phyloP scores from a whole-genome alignment of 2,329 filamentous ascomycete species.

The Colletotrichum eleusines region DNA sequence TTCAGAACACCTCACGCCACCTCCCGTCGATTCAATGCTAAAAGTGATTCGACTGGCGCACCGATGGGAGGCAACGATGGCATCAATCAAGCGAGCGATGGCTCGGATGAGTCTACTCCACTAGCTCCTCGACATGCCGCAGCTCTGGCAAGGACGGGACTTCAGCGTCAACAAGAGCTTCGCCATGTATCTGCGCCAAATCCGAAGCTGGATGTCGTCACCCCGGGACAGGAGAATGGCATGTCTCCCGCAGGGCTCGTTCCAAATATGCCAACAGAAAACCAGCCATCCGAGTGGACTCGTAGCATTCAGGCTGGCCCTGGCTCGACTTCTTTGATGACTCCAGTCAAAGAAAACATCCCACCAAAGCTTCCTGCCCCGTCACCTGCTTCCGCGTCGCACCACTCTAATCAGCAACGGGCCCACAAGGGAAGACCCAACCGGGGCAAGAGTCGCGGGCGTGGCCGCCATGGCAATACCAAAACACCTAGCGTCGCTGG shows the following conservation, averaged over 20 bases:
- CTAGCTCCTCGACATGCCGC: background rate
- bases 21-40: conserved; percentile 28
- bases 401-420: conserved; percentile 15
- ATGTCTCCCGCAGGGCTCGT: background rate
- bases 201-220: conserved; percentile 2
- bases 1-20: conserved; percentile 22
- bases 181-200: conserved; percentile 23
- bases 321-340: background rate
- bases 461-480: conserved; percentile 21
- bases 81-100: background rate
- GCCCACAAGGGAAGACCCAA: conserved; percentile 5
- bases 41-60: conserved; percentile 30
- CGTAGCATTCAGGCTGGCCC: background rate
- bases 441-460: conserved; percentile 23
- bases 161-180: conserved; percentile 14
- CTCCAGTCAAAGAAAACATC: conserved; percentile 1
- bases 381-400: background rate
- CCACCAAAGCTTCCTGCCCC: background rate
- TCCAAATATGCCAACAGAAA: background rate
- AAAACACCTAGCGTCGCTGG: background rate
- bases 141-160: too few relatives aligned
- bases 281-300: background rate
- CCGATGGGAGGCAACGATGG: background rate
- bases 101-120: background rate
- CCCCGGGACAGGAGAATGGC: background rate